Conservation (phyloP, 352 stramenopile genomes). For the Globisporangium heterothallicum region DNA sequence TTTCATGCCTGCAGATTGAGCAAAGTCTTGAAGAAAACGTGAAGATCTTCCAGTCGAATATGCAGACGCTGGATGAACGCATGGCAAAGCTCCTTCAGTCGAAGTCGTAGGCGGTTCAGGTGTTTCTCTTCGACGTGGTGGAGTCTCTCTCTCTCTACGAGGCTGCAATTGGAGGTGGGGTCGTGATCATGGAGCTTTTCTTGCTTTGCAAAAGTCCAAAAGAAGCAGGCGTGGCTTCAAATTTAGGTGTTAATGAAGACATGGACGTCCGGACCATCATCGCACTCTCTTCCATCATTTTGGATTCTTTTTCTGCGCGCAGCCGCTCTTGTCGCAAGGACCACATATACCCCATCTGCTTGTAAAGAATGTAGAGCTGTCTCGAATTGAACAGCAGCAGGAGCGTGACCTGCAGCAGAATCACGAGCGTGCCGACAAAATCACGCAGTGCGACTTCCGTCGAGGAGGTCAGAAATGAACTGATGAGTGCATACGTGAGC, state of each 20-base stretch:
- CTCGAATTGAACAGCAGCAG: conserved; percentile 73
- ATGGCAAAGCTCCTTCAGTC: conserved; percentile 44
- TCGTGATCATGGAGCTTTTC: conserved; percentile 23
- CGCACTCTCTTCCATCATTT: conserved; percentile 19
- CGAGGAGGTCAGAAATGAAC: conserved; percentile 55
- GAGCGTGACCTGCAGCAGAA: conserved; percentile 56
- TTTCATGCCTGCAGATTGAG: conserved; percentile 82
- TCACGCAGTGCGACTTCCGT: conserved; percentile 41
- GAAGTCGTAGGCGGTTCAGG: conserved; percentile 12
- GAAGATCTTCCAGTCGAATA: conserved; percentile 72
- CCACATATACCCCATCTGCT: conserved; percentile 67
- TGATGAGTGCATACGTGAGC: conserved; percentile 78
- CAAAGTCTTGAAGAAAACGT: conserved; percentile 67
- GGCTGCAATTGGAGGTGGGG: conserved; percentile 15
- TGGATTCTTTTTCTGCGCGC: conserved; percentile 19
- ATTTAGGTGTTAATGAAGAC: conserved; percentile 31
- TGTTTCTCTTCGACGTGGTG: too few relatives aligned
- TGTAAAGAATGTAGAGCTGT: conserved; percentile 74
- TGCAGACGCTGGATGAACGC: conserved; percentile 67
- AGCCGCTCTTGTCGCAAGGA: conserved; percentile 36
- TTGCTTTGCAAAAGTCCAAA: conserved; percentile 31
- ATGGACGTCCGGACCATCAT: conserved; percentile 29
- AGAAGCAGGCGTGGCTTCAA: conserved; percentile 20
- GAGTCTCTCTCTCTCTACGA: conserved; percentile 12
- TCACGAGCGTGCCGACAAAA: conserved; percentile 57